Evolutionary conservation across 768 basidiomycete species (phyloP), one percentile per base, ranked within the genome.

Genomic region (Cyclocybe aegerita): DNA sequence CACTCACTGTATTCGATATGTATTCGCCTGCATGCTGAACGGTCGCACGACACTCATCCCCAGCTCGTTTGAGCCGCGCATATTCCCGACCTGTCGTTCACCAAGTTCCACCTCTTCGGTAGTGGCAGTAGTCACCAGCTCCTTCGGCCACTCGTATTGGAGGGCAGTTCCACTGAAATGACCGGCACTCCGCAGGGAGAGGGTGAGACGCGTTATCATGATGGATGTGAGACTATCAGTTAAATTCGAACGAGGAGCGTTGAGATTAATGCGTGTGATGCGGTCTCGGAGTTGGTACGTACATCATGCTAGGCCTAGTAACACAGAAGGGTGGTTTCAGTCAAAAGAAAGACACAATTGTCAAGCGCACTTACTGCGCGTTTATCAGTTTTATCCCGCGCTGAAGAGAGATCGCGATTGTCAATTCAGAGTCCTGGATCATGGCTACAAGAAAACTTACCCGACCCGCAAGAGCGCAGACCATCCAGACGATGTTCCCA

Each of bases 131-230:
- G 36, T 17, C 47, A 39, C 11, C 6, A 51, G 15, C n/a, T 51
- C 49, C 29, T 11, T 30, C 8, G 49, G 38, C 49, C 49, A 51
- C 3, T 33, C 43, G 31, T 33, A 45, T 14, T 40, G 35, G 14
- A 51, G 12, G 9, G 38, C 36, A 30, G 43, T 51, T 2, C 15
- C 36, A 9, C 45, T 39, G 9, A 4, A 11, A 9, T 40, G 43
- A 3, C 44, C 43, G 8, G 44, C 55, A 14, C 43, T 32, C 17
- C 65, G 58, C 10, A 66, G 48, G 30, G 65, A 66, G 10, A 66
- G 60, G 3, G 64, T 64, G 1, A 66, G 57, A 23, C 65, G 60
- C 44, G 53, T 62, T 43, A 66, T 64, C 65, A 66, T 65, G 15
- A 66, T 57, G 14, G 65, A 65, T 29, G 64, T 66, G 10, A 66